phyloP scores from a whole-genome alignment of 1,284 basidiomycete species.

The Cutaneotrichosporon sp. region DNA sequence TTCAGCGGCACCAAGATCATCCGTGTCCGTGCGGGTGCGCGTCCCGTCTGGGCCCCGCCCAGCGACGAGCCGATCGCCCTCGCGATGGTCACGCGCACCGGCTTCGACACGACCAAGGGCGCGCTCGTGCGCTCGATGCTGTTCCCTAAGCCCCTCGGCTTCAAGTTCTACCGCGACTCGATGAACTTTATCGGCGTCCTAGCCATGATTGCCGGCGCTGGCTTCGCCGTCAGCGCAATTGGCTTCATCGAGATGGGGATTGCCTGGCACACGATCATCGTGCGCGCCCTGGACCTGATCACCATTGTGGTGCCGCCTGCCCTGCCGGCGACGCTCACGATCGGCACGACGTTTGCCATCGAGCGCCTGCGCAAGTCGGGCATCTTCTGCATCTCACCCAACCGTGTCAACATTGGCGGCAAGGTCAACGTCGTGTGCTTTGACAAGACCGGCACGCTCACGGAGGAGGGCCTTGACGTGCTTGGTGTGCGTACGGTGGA shows the following conservation, averaged over 20 bases:
- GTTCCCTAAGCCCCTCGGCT: slow-evolving; percentile 97
- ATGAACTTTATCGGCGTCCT: slow-evolving; percentile 95
- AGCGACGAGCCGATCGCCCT: slow-evolving; percentile 67
- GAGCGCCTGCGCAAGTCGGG: slow-evolving; percentile 81
- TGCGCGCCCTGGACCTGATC: slow-evolving; percentile 94
- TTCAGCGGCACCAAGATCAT: slow-evolving; percentile 93
- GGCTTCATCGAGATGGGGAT: slow-evolving; percentile 90
- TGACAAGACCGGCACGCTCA: slow-evolving; percentile 98
- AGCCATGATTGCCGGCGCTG: slow-evolving; percentile 80
- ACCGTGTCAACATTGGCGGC: slow-evolving; percentile 91
- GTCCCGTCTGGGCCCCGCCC: slow-evolving; percentile 55
- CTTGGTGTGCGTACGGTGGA: slow-evolving; percentile 86
- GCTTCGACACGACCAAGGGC: slow-evolving; percentile 98
- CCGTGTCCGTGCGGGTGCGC: slow-evolving; percentile 71
- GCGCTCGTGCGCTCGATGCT: slow-evolving; percentile 96
- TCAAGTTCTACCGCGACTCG: slow-evolving; percentile 97
- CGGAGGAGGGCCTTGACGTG: slow-evolving; percentile 97
- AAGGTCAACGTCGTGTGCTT: slow-evolving; percentile 99
- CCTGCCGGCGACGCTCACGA: slow-evolving; percentile 93
- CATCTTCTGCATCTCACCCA: slow-evolving; percentile 97
- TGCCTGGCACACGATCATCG: slow-evolving; percentile 83
- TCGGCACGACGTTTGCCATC: slow-evolving; percentile 96
- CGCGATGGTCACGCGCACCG: slow-evolving; percentile 88
- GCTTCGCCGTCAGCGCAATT: slow-evolving; percentile 83
- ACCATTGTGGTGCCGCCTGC: slow-evolving; percentile 98